A percentile compares a stretch with the other conserved stretches of the same genome.
phyloP scores from a whole-genome alignment of 169 alveolate species.

The Amoebophrya sp. region DNA sequence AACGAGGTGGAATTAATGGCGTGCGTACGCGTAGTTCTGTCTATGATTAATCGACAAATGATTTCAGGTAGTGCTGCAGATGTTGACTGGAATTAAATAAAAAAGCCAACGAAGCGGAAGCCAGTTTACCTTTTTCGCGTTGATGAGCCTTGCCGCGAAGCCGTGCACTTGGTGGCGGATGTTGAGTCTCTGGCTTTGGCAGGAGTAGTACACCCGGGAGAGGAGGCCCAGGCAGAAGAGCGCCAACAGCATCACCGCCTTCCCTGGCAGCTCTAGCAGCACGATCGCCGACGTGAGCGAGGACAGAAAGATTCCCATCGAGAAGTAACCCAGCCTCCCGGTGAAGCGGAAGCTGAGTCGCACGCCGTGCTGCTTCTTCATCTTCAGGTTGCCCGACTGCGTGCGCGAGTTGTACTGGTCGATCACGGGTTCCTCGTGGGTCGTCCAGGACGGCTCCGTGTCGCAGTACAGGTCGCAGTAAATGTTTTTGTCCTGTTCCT shows the following conservation, averaged over 20 bases:
- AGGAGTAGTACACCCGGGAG: neutral
- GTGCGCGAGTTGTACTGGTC: neutral
- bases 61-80: too few species aligned
- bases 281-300: neutral
- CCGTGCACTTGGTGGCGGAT: neutral
- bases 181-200: neutral
- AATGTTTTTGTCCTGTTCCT: neutral
- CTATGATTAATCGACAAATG: too few species aligned
- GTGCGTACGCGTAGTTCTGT: too few species aligned
- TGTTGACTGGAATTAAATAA: too few species aligned
- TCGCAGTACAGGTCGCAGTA: neutral
- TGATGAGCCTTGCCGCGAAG: neutral
- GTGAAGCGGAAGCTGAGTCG: neutral
- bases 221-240: neutral
- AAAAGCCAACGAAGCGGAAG: too few species aligned
- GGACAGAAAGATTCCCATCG: neutral
- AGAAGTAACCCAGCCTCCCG: neutral
- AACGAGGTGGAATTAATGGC: too few species aligned
- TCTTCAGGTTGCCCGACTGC: neutral
- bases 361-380: neutral
- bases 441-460: neutral
- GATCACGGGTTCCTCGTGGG: neutral
- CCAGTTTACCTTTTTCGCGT: neutral
- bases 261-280: neutral
- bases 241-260: neutral